Evolutionary conservation across 176 grass and related monocot species (phyloP), one percentile per base, ranked within the genome.

Genomic region (Alopecurus myosuroides): DNA sequence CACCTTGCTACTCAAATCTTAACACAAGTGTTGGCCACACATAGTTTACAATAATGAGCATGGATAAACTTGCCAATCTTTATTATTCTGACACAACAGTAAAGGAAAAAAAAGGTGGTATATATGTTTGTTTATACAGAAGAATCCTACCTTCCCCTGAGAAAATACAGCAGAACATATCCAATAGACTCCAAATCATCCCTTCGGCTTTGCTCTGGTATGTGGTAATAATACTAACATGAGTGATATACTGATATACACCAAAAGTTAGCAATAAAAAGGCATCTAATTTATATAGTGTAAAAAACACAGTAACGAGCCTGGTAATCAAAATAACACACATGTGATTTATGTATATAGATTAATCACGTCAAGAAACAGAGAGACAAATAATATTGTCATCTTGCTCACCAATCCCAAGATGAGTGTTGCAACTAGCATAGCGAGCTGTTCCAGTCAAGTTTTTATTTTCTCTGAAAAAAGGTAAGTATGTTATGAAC

Each of bases 161-260:
- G 90, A 72, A 95, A 95, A 88, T 95, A 95, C 19, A 95, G 61
- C 60, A 95, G 90, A 88, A 95, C 93, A 36, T 95, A 95, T 78
- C 93, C 93, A 88, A 95, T 87, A 31, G 90, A 95, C 51, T 95
- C 93, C 90, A 95, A 70, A 75, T 95, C 93, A 86, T 95, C 93
- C 76, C 93, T 89, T n/a, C 93, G 90, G 67, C 93, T 92, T 95
- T 95, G 93, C 62, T 95, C 93, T 95, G 58, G 51, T 56, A 82
- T 62, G 22, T 86, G 58, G 51, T 51, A 82, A 48, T 35, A 81
- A 81, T 52, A 79, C 63, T 64, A 73, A 85, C 48, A 62, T 81
- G 40, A 79, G 69, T 51, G 13, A 84, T 75, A 72, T 4, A 68
- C 60, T 51, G 13, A 84, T 75, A 72, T 4, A 68, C 60, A 34